phyloP scores from a whole-genome alignment of 495 filamentous ascomycete genomes.

The Hyaloscypha finlandica region DNA sequence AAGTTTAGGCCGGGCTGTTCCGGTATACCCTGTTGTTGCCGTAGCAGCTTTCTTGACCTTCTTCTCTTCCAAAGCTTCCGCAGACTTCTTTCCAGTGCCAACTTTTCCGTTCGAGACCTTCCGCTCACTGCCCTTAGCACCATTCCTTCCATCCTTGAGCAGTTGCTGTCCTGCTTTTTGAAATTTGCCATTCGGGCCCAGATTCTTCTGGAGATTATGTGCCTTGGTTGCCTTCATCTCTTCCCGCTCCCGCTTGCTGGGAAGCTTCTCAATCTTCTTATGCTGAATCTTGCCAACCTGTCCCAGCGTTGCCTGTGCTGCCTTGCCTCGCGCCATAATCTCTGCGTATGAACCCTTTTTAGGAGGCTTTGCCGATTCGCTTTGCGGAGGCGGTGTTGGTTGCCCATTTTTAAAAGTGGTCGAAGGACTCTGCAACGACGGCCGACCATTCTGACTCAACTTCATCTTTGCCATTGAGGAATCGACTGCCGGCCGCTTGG shows the following conservation, averaged over 20 bases:
- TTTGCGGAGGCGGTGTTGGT: constrained; percentile 23
- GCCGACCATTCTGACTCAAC: constrained; percentile 29
- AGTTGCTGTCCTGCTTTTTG: constrained; percentile 17
- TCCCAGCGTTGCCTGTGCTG: constrained; percentile 47
- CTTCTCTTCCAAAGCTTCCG: constrained; percentile 41
- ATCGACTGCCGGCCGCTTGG: constrained; percentile 33
- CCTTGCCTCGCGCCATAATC: constrained; percentile 67
- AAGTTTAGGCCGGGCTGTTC: constrained; percentile 45
- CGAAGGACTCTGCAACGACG: background rate
- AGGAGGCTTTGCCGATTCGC: constrained; percentile 36
- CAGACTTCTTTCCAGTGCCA: constrained; percentile 28
- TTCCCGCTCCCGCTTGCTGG: constrained; percentile 49
- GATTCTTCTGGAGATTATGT: constrained; percentile 28
- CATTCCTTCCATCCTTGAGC: constrained; percentile 26
- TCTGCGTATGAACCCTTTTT: constrained; percentile 69
- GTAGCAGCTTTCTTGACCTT: constrained; percentile 58
- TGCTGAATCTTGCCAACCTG: constrained; percentile 58
- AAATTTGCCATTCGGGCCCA: constrained; percentile 30
- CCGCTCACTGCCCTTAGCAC: constrained; percentile 26
- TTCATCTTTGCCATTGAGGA: constrained; percentile 34
- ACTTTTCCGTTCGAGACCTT: constrained; percentile 28
- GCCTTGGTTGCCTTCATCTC: constrained; percentile 40
- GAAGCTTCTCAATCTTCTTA: constrained; percentile 48
- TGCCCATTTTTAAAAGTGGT: constrained; percentile 28
- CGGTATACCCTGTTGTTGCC: constrained; percentile 58